Evolutionary conservation across 441 rosid genomes (phyloP).

Genomic region (Croton setiger): DNA sequence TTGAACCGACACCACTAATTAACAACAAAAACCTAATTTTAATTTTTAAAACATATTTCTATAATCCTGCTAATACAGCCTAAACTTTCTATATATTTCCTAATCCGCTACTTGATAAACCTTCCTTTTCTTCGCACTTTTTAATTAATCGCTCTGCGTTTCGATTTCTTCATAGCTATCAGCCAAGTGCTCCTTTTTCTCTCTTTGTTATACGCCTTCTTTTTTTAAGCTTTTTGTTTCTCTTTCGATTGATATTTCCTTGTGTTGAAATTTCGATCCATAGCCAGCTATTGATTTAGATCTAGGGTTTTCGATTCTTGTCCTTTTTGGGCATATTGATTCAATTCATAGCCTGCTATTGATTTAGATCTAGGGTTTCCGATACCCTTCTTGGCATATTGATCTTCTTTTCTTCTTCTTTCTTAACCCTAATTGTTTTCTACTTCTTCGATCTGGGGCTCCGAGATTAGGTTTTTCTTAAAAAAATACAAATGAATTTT

Average conservation of each 20-base stretch:
- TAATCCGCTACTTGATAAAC: accelerated
- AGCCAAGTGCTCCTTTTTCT: slow-evolving; percentile 25
- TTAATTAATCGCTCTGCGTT: not conserved
- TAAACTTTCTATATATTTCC: slow-evolving; percentile 29
- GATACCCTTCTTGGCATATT: slow-evolving; percentile 1
- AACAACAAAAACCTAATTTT: not conserved
- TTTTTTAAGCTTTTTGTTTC: not conserved
- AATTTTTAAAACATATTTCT: not conserved
- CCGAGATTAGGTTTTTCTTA: slow-evolving; percentile 2
- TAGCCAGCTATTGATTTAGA: too few relatives aligned
- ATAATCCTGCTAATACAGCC: not conserved
- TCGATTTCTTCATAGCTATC: slow-evolving; percentile 4
- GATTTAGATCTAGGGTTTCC: slow-evolving; percentile 26
- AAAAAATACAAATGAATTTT: slow-evolving; percentile 32
- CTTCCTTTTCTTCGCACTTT: slow-evolving; percentile 37
- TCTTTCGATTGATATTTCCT: not conserved
- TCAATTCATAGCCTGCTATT: slow-evolving; percentile 9
- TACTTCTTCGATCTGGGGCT: slow-evolving; percentile 6
- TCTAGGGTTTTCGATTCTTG: too few relatives aligned
- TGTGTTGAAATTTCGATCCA: slow-evolving; percentile 8
- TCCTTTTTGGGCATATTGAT: too few relatives aligned
- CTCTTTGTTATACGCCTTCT: not conserved
- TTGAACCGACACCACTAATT: slow-evolving; percentile 31
- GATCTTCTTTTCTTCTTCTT: slow-evolving; percentile 10
- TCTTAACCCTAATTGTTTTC: not conserved